Evolutionary conservation across 495 filamentous ascomycete species (phyloP), one percentile per base, ranked within the genome.

Genomic region (Xylaria telfairii): DNA sequence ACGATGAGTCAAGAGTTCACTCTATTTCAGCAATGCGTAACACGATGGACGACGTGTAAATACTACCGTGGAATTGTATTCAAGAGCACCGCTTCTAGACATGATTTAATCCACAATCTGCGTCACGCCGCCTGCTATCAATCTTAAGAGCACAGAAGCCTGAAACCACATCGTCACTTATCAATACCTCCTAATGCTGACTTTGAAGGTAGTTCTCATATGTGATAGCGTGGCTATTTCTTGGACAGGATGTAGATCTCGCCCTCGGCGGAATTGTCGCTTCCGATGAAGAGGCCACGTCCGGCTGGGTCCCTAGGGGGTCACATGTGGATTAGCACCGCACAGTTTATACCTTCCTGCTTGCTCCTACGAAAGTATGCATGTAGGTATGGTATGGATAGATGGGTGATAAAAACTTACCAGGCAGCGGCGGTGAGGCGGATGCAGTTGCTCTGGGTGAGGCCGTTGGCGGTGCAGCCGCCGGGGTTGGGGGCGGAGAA

Each of bases 251-350:
- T 65, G 46, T 69, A 81, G 47, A 81, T 75, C 75, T 82, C 79
- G n/a, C 80, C 80, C 74, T 83, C 80, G 42, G 76, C 75, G 47
- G 75, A 72, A 65, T 82, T 83, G 65, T 83, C 81, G 63, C 80
- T 83, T 44, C 78, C 79, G 54, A 83, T 66, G 73, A 82, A 83
- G 75, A 81, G 37, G n/a, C 79, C 78, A 10, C 80, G 54, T 3
- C 80, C 80, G 6, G 79, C 76, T 0, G 80, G 81, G 69, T 83
- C 80, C 67, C 67, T 69, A 47, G 39, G 26, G 53, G 19, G 10
- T 24, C 53, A 41, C 26, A 42, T 19, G 3, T 26, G n/a, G n/a
- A 42, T 62, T 44, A 62, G 59, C 37, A 42, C n/a, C 3, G 24
- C 54, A 17, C 30, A 57, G 17, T 13, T 59, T 9, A 57, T 57